A percentile compares a stretch with the other conserved stretches of the same genome.
These are phyloP conservation scores for Austropuccinia psidii DNA, from an alignment of 1,284 basidiomycete genomes.

Conservation along the genomic window DNA sequence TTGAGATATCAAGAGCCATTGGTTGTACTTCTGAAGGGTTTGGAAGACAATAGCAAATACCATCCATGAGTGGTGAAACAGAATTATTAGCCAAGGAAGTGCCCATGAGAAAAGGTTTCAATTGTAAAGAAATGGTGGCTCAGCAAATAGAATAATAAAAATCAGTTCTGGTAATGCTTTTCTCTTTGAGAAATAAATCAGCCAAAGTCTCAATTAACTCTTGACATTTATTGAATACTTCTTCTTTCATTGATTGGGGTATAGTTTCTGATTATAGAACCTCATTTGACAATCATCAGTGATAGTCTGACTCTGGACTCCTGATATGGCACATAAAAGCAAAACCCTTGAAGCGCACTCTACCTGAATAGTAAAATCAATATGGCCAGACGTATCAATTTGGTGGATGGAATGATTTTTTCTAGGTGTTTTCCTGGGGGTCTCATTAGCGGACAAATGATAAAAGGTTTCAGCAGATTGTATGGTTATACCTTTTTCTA, in stretches of 20 bases:
- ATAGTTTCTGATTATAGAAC: constrained; percentile 85
- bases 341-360: constrained; percentile 92
- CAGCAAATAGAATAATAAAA: constrained; percentile 79
- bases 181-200: constrained; percentile 83
- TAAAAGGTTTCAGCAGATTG: constrained; percentile 98
- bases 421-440: constrained; percentile 42
- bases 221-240: constrained; percentile 71
- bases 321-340: constrained; percentile 92
- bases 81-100: constrained; percentile 97
- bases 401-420: constrained; percentile 64
- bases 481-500: constrained; percentile 99
- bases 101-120: constrained; percentile 93
- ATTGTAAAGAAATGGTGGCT: constrained; percentile 76
- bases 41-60: constrained; percentile 90
- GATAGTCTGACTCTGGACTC: constrained; percentile 97
- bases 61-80: constrained; percentile 89
- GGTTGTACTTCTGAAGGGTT: constrained; percentile 74
- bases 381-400: constrained; percentile 98
- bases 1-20: constrained; percentile 71
- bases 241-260: constrained; percentile 62
- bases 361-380: constrained; percentile 99
- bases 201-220: constrained; percentile 92
- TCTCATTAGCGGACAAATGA: constrained; percentile 61
- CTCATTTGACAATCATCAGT: constrained; percentile 99
- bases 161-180: constrained; percentile 63